phyloP scores from a whole-genome alignment of 2,329 filamentous ascomycete species.

The Diplodia seriata region DNA sequence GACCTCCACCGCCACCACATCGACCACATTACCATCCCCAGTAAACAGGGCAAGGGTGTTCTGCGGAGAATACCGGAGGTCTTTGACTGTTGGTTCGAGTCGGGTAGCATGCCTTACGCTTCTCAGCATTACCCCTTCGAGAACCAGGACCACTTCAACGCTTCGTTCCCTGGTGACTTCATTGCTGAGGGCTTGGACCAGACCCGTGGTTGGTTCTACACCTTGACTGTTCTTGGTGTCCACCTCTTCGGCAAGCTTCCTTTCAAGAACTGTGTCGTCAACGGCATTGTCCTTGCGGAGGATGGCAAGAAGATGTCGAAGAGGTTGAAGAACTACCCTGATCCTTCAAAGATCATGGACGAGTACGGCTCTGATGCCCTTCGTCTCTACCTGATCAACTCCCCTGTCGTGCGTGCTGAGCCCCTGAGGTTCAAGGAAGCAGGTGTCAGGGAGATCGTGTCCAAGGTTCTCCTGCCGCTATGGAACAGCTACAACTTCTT shows the following conservation, averaged over 20 bases:
- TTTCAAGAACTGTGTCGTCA: slow-evolving; percentile 96
- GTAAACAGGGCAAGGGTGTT: slow-evolving; percentile 83
- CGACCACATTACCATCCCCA: slow-evolving; percentile 92
- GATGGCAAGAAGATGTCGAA: slow-evolving; percentile 99
- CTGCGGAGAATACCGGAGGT: slow-evolving; percentile 84
- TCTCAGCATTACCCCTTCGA: slow-evolving; percentile 92
- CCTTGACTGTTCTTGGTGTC: slow-evolving; percentile 83
- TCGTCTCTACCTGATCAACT: slow-evolving; percentile 95
- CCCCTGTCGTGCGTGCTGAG: slow-evolving; percentile 90
- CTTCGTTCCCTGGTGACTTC: slow-evolving; percentile 88
- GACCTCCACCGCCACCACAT: slow-evolving; percentile 94
- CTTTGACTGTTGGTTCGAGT: slow-evolving; percentile 98
- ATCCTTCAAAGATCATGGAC: slow-evolving; percentile 81
- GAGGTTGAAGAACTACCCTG: slow-evolving; percentile 93
- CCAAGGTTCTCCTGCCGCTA: slow-evolving; percentile 85
- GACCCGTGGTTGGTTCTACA: slow-evolving; percentile 97
- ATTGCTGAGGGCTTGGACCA: slow-evolving; percentile 94
- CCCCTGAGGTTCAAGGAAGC: slow-evolving; percentile 89
- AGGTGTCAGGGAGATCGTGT: slow-evolving; percentile 93
- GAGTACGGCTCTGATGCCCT: slow-evolving; percentile 92
- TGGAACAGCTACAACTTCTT: slow-evolving; percentile 99
- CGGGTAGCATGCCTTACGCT: slow-evolving; percentile 93
- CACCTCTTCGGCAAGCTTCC: slow-evolving; percentile 85
- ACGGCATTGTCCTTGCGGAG: slow-evolving; percentile 90
- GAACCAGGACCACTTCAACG: slow-evolving; percentile 80